phyloP scores from a whole-genome alignment of 2,329 filamentous ascomycete species.

The Neofusicoccum cordaticola region DNA sequence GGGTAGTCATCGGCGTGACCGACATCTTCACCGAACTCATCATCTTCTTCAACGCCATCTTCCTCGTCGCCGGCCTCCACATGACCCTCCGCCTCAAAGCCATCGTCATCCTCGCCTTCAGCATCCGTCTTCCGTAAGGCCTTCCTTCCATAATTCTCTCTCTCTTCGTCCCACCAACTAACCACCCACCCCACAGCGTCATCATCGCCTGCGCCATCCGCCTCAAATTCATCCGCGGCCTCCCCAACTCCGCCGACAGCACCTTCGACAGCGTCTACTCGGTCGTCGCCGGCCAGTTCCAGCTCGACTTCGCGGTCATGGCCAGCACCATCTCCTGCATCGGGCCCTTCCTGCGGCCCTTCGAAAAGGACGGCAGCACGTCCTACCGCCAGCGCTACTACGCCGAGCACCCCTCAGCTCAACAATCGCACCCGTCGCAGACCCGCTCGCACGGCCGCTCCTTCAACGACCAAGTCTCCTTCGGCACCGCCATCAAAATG shows the following conservation, averaged over 20 bases:
- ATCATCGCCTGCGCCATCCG: constrained; percentile 28
- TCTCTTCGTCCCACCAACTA: neutral
- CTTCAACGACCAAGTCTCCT: constrained; percentile 1
- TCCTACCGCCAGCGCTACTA: constrained; percentile 2
- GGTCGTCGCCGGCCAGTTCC: constrained; percentile 32
- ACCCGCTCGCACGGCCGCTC: neutral
- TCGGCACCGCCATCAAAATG: neutral
- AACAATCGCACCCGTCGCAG: neutral
- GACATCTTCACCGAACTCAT: constrained; percentile 29
- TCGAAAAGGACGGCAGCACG: constrained; percentile 23
- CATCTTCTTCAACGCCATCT: constrained; percentile 23
- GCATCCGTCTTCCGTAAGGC: constrained; percentile 27
- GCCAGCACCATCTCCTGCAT: constrained; percentile 31
- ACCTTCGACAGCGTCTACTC: constrained; percentile 26
- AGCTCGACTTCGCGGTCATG: constrained; percentile 37
- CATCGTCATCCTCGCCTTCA: constrained; percentile 30
- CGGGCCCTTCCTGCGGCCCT: constrained; percentile 33
- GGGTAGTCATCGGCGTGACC: constrained; percentile 28
- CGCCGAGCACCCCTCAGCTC: constrained; percentile 18
- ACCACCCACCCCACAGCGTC: constrained; percentile 14
- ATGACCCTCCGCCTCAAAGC: constrained; percentile 28
- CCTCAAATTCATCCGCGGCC: constrained; percentile 23
- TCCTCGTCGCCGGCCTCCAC: constrained; percentile 24
- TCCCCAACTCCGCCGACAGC: constrained; percentile 19
- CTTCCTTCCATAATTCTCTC: neutral